Base-by-base conservation (phyloP, 1,284 basidiomycete genomes). In the Inonotus obliquus region DNA sequence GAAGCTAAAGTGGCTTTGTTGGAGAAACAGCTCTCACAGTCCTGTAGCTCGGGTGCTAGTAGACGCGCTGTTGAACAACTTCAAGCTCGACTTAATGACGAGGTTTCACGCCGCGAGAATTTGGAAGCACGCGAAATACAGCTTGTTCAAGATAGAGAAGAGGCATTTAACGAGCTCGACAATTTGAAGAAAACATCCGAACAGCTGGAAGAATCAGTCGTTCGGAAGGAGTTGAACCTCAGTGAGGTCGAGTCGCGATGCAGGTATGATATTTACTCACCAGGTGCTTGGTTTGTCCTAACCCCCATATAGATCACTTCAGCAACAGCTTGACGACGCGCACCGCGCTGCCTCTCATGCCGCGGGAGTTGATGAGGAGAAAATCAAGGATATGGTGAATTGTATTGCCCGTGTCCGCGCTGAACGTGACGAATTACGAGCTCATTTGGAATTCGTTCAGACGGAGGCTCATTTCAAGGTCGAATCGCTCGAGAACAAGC, bases 401-500 rank as follows among this genome's bases (percentile, higher is more conserved):
- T 81, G 87, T 2, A 78, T 92, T 51, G 80, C 82, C 19, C 83
- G 89, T 35, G 73, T 93, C 29, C 85, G 92, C 14, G 70, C 71
- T 2, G 91, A 94, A 68, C 79, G 91, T 7, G 86, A 94, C 66
- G 77, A 76, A 44, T 77, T 91, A n/a, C 79, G 80, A 60, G 79
- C 84, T 17, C 81, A 86, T 61, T 71, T 92, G 14, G 80, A 89
- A 47, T 94, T 91, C 73, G 74, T 87, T 48, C 80, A 87, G 66
- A 77, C 80, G n/a, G 91, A 94, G 71, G 81, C 83, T 32, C 82
- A 77, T 63, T 90, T 91, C 68, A 78, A 83, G 2, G 78, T 86
- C 7, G 79, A 87, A 63, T 81, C 84, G 0, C 74, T 89, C 48
- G 79, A 86, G 67, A 76, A 76, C 13, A 79, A 83, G 63, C 71